Evolutionary conservation across 768 basidiomycete genomes (phyloP), one percentile per base, ranked within the genome.

Genomic region (Termitomyces heimii): DNA sequence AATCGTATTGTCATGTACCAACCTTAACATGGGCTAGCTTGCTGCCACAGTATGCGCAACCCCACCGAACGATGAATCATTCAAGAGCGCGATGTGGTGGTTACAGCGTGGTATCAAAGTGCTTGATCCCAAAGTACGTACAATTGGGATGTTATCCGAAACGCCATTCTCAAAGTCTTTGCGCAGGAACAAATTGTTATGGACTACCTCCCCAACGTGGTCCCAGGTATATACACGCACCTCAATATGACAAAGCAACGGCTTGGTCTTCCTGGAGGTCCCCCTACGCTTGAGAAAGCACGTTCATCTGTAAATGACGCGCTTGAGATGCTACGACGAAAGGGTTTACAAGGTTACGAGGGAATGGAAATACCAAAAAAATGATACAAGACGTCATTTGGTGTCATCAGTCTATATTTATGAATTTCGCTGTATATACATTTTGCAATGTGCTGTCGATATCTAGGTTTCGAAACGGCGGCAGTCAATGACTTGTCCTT

Each of bases 61-160:
- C 3, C 80, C 88, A 6, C 88, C 91, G 10, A 77, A 80, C 48
- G 91, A 94, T 59, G 92, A 93, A 63, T 71, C 80, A 5, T 92
- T 92, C 80, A 92, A 92, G 72, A 82, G 81, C 14, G 82, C 87
- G 7, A 73, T 93, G 56, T 92, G 92, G 90, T 94, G 91, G 91
- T 73, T 94, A 62, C 89, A 92, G 67, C 85, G 91, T 55, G 78
- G 88, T 37, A 76, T 88, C 7, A 75, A 80, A 14, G 77, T 85
- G 32, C 79, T 93, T 61, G 88, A 87, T 66, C 85, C 89, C 51
- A 85, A 84, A 64, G 88, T 88, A 67, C 28, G 79, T 28, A 47
- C 44, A 55, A 44, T 57, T 42, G 0, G 9, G 8, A 53, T 3
- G 4, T 47, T 20, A 16, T 54, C 5, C 16, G 46, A 47, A 32